phyloP scores from a whole-genome alignment of 768 basidiomycete species.

The Boletus vermiculosoides region DNA sequence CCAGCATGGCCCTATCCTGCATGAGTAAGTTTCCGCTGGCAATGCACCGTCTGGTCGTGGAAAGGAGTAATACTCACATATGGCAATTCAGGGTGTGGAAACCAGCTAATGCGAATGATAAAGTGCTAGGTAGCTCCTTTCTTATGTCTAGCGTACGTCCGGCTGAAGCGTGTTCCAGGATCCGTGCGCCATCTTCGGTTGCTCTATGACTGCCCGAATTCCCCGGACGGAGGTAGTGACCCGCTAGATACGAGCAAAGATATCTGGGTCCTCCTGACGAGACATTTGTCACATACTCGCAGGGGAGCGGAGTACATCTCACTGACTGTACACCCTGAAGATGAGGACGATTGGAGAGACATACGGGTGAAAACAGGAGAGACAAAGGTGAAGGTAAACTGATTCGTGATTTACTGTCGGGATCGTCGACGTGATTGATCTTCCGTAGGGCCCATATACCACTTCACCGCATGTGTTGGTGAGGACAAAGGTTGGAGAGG shows the following conservation, averaged over 20 bases:
- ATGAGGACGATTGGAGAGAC: constrained; percentile 37
- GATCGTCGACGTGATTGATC: background rate
- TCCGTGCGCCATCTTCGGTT: constrained; percentile 41
- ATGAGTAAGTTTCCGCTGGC: constrained; percentile 52
- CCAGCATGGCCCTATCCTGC: constrained; percentile 48
- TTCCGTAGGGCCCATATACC: constrained; percentile 41
- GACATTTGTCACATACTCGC: constrained; percentile 66
- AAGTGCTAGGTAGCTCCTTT: constrained; percentile 33
- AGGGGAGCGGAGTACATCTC: constrained; percentile 67
- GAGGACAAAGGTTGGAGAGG: constrained; percentile 13
- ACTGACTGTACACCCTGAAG: constrained; percentile 42
- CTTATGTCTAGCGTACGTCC: constrained; percentile 6
- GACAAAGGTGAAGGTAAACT: constrained; percentile 40
- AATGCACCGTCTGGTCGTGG: background rate
- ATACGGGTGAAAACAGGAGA: constrained; percentile 26
- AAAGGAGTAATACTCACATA: background rate
- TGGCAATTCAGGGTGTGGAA: constrained; percentile 38
- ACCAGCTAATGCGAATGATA: constrained; percentile 39
- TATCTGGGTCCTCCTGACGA: constrained; percentile 79
- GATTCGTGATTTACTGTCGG: background rate
- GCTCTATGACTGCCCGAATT: constrained; percentile 32
- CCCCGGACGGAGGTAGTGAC: background rate
- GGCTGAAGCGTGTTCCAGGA: constrained; percentile 25
- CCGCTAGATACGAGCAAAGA: constrained; percentile 36
- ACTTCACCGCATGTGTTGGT: constrained; percentile 46